phyloP scores from a whole-genome alignment of 2,329 filamentous ascomycete species.

The Aspergillus aculeatus region DNA sequence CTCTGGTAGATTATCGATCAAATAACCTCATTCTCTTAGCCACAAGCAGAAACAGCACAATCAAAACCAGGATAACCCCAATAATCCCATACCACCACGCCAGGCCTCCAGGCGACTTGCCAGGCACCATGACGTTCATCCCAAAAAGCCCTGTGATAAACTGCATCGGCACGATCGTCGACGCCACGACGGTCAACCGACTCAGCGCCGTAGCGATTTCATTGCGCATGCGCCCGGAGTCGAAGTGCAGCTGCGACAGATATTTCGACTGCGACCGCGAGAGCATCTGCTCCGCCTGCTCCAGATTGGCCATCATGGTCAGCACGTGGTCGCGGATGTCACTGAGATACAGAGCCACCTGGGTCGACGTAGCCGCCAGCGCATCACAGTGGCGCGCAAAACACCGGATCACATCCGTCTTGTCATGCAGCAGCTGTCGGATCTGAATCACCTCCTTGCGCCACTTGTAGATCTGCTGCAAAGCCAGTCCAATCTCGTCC shows the following conservation, averaged over 20 bases:
- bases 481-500: conserved; percentile 79
- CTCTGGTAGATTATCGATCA: not conserved
- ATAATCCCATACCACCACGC: conserved; percentile 45
- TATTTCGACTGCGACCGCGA: conserved; percentile 90
- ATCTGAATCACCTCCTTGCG: conserved; percentile 89
- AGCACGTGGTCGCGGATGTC: conserved; percentile 98
- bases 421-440: conserved; percentile 85
- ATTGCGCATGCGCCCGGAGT: conserved; percentile 82
- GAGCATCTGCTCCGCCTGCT: conserved; percentile 93
- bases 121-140: conserved; percentile 47
- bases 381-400: conserved; percentile 97
- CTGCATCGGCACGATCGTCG: conserved; percentile 88
- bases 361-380: conserved; percentile 82
- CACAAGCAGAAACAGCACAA: conserved; percentile 25
- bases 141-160: conserved; percentile 64
- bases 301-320: conserved; percentile 92
- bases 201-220: conserved; percentile 79
- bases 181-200: conserved; percentile 87
- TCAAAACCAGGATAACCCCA: conserved; percentile 35
- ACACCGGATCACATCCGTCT: conserved; percentile 89
- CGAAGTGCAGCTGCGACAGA: conserved; percentile 83
- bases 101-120: conserved; percentile 25
- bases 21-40: conserved; percentile 32
- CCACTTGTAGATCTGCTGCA: conserved; percentile 79
- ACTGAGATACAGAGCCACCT: conserved; percentile 88